These are phyloP conservation scores for Phaseolus coccineus DNA, from an alignment of 331 rosid species.

Conservation along the genomic window DNA sequence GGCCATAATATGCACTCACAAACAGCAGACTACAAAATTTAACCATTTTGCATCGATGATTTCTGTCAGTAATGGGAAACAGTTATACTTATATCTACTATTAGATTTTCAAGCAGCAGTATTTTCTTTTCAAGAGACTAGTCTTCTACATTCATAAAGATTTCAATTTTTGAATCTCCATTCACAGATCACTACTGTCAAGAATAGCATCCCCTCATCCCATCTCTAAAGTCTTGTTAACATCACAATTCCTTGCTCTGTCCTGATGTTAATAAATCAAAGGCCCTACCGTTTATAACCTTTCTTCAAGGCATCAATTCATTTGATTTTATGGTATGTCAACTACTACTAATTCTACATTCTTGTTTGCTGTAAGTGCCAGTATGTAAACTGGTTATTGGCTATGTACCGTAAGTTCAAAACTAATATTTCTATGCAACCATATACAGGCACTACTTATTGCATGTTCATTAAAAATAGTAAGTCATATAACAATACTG, in stretches of 20 bases:
- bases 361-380: background rate
- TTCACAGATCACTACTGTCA: background rate
- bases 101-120: background rate
- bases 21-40: conserved; percentile 1
- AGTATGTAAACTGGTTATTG: background rate
- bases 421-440: conserved; percentile 25
- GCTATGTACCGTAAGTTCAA: background rate
- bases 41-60: conserved; percentile 11
- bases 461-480: conserved; percentile 14
- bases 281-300: conserved; percentile 16
- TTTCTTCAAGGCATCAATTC: conserved; percentile 1
- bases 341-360: background rate
- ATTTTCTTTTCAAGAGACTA: background rate
- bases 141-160: background rate
- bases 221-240: conserved; percentile 26
- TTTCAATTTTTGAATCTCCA: background rate
- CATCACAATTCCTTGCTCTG: background rate
- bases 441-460: background rate
- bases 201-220: conserved; percentile 5
- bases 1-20: background rate
- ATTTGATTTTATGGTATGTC: conserved; percentile 15
- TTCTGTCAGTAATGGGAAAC: conserved; percentile 13
- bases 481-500: background rate
- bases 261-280: conserved; percentile 1
- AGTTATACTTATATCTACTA: background rate